A percentile compares a stretch with the other conserved stretches of the same genome.
These are phyloP conservation scores for Huntiella bhutanensis DNA, from an alignment of 2,329 filamentous ascomycete species.

Conservation along the genomic window DNA sequence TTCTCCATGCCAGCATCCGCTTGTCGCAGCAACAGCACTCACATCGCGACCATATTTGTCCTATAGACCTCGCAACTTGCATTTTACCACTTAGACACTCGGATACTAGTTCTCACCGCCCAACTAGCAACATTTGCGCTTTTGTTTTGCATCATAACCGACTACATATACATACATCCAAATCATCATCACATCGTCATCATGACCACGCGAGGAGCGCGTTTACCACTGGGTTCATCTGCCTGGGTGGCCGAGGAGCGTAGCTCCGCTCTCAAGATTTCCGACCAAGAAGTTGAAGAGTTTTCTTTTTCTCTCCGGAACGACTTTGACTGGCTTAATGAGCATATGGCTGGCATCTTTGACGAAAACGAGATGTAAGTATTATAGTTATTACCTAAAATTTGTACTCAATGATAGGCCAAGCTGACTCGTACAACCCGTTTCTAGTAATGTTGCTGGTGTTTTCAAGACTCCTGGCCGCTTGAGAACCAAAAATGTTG, in stretches of 20 bases:
- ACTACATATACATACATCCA: constrained; percentile 4
- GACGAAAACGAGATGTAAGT: constrained; percentile 63
- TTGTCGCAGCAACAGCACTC: no score
- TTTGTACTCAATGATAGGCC: not conserved
- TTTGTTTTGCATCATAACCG: no score
- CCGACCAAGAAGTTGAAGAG: constrained; percentile 72
- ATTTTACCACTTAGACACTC: no score
- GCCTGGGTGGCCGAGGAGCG: constrained; percentile 78
- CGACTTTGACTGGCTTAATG: constrained; percentile 94
- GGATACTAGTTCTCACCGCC: not conserved
- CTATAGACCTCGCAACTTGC: no score
- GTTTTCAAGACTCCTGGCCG: constrained; percentile 91
- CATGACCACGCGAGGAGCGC: constrained; percentile 33
- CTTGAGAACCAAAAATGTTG: constrained; percentile 55
- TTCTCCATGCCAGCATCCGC: no score
- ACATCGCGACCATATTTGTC: no score
- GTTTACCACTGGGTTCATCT: constrained; percentile 56
- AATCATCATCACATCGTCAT: constrained; percentile 9
- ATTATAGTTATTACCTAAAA: not conserved
- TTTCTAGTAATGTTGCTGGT: constrained; percentile 62
- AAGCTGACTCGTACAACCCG: not conserved
- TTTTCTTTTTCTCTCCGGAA: constrained; percentile 83
- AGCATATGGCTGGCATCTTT: constrained; percentile 94
- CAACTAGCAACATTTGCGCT: no score
- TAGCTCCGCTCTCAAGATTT: constrained; percentile 54